These are phyloP conservation scores for Ustilaginoidea virens DNA, from an alignment of 2,329 filamentous ascomycete genomes.

Conservation along the genomic window DNA sequence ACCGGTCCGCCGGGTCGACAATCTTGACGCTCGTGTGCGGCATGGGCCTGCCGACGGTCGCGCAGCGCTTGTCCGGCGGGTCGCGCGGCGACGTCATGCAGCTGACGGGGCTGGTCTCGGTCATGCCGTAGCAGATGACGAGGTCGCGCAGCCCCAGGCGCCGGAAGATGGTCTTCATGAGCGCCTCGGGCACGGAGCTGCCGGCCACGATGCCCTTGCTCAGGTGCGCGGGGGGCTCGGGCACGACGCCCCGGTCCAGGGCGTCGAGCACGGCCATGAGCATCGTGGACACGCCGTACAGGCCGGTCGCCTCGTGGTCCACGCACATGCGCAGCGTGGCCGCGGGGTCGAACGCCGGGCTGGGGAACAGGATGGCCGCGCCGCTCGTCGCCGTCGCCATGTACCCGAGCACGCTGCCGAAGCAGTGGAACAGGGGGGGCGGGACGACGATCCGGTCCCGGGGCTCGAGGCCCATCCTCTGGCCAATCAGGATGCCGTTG, in stretches of 20 bases:
- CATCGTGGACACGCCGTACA: slow-evolving; percentile 93
- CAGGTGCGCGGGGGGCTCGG: slow-evolving; percentile 24
- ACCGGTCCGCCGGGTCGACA: slow-evolving; percentile 50
- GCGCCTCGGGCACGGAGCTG: slow-evolving; percentile 62
- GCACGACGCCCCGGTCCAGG: slow-evolving; percentile 30
- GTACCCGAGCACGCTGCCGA: slow-evolving; percentile 83
- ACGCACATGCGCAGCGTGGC: slow-evolving; percentile 47
- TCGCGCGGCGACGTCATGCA: slow-evolving; percentile 73
- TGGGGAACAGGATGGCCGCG: slow-evolving; percentile 68
- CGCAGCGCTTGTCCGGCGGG: slow-evolving; percentile 55
- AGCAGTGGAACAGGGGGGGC: slow-evolving; percentile 79
- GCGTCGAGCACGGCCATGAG: slow-evolving; percentile 76
- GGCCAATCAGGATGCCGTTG: slow-evolving; percentile 73
- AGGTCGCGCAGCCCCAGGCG: slow-evolving; percentile 64
- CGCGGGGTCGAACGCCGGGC: slow-evolving; percentile 70
- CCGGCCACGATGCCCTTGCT: slow-evolving; percentile 88
- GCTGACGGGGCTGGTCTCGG: slow-evolving; percentile 66
- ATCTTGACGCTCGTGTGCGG: slow-evolving; percentile 69
- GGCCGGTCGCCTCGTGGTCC: slow-evolving; percentile 39
- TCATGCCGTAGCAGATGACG: slow-evolving; percentile 95
- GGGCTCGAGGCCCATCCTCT: slow-evolving; percentile 66
- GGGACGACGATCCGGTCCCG: slow-evolving; percentile 70
- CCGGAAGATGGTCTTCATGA: slow-evolving; percentile 64
- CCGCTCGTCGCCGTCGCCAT: slow-evolving; percentile 82
- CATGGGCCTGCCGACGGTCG: slow-evolving; percentile 64